Conservation (phyloP, 352 stramenopile species). For the Pythium aristosporum region DNA sequence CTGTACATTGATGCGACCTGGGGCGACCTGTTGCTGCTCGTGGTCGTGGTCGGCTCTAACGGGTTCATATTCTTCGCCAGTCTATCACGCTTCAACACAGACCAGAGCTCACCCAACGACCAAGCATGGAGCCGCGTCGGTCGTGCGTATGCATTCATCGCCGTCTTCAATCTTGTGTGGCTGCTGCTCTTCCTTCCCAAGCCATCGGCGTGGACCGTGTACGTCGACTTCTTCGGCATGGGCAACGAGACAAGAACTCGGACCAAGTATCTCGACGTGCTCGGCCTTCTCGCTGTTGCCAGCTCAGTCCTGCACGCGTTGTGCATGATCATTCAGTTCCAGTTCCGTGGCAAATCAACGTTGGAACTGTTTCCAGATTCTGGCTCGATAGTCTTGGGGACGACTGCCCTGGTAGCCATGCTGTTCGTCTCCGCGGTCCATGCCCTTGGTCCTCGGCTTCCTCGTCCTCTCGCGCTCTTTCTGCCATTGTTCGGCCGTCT, state of each 20-base stretch:
- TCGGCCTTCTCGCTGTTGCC: conserved; percentile 19
- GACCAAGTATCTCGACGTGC: conserved; percentile 33
- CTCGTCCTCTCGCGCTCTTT: conserved; percentile 24
- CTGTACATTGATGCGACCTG: conserved; percentile 28
- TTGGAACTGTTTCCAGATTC: conserved; percentile 27
- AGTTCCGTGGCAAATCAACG: conserved; percentile 13
- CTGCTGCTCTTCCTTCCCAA: conserved; percentile 24
- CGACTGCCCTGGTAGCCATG: conserved; percentile 27
- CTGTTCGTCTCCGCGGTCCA: conserved; percentile 28
- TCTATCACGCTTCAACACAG: conserved; percentile 7
- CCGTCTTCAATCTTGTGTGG: conserved; percentile 30
- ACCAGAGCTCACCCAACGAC: conserved; percentile 12
- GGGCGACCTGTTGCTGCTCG: conserved; percentile 30
- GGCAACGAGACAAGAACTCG: background rate
- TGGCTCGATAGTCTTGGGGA: conserved; percentile 27
- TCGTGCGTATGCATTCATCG: conserved; percentile 30
- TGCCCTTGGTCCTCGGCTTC: background rate
- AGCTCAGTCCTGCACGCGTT: conserved; percentile 24
- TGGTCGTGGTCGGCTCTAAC: conserved; percentile 16
- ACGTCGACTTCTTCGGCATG: conserved; percentile 25
- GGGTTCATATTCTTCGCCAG: conserved; percentile 28
- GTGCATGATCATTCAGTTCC: conserved; percentile 28
- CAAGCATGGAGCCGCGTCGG: conserved; percentile 22
- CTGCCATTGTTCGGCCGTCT: conserved; percentile 4
- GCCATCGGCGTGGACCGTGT: conserved; percentile 29